Percentiles rank a stretch among this genome's conserved stretches.
Conservation (phyloP, 495 filamentous ascomycete species). For the Neurospora tetraspora region DNA sequence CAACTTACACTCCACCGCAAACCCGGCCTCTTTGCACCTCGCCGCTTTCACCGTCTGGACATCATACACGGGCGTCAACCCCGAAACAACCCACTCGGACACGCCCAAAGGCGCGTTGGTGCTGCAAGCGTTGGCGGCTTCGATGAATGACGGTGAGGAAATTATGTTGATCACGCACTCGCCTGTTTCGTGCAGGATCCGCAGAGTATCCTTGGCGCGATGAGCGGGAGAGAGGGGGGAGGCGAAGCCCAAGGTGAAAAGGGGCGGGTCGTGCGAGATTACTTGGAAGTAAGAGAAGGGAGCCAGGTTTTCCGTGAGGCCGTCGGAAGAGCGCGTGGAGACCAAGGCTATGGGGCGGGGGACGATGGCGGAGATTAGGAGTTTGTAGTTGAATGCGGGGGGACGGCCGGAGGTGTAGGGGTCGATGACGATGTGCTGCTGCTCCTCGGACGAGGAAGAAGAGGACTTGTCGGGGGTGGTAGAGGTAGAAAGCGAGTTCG, state of each 20-base stretch:
- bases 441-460: conserved; percentile 14
- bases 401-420: conserved; percentile 65
- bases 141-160: conserved; percentile 62
- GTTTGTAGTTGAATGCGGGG: conserved; percentile 73
- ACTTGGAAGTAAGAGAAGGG: conserved; percentile 81
- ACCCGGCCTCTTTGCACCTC: conserved; percentile 73
- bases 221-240: conserved; percentile 34
- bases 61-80: conserved; percentile 57
- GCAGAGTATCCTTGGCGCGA: conserved; percentile 61
- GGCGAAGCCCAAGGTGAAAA: conserved; percentile 74
- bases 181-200: conserved; percentile 56
- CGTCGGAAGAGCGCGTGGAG: conserved; percentile 37
- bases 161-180: conserved; percentile 88
- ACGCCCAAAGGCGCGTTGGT: conserved; percentile 72
- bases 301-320: conserved; percentile 55
- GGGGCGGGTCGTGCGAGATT: conserved; percentile 79
- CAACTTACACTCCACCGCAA: conserved; percentile 72
- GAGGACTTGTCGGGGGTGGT: no score
- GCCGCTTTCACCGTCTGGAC: conserved; percentile 56
- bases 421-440: conserved; percentile 66
- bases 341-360: conserved; percentile 64
- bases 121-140: conserved; percentile 73
- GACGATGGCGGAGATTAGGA: conserved; percentile 78
- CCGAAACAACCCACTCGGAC: conserved; percentile 65
- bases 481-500: conserved; percentile 21